Conservation (phyloP, 2,329 filamentous ascomycete genomes). For the Apiospora phragmitis region DNA sequence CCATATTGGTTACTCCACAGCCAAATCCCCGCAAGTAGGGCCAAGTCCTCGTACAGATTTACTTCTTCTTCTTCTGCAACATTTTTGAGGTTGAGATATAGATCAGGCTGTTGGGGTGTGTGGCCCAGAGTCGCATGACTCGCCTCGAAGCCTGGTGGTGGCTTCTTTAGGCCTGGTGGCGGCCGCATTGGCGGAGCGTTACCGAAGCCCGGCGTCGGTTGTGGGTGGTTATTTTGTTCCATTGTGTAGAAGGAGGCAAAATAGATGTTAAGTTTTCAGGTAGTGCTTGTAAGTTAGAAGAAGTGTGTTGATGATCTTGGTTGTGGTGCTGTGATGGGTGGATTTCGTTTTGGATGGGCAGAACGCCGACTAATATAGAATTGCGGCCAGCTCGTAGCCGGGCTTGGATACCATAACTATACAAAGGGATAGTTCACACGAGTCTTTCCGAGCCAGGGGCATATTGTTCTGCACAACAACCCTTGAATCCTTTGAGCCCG, state of each 20-base stretch:
- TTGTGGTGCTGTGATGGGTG: not conserved
- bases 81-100: not conserved
- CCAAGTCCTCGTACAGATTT: not conserved
- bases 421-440: not conserved
- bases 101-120: not conserved
- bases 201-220: too few species aligned
- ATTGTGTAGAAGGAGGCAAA: not conserved
- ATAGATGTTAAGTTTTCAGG: not conserved
- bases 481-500: not conserved
- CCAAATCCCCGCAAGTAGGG: not conserved
- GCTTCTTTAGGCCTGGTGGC: too few species aligned
- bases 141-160: too few species aligned
- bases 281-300: not conserved
- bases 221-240: not conserved
- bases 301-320: not conserved
- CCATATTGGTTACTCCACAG: not conserved
- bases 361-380: not conserved
- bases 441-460: not conserved
- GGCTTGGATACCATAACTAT: not conserved
- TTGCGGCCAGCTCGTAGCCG: too few species aligned
- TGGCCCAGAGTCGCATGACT: not conserved
- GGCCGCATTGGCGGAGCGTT: too few species aligned
- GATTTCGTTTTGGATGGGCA: not conserved
- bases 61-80: too few species aligned
- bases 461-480: not conserved